Evolutionary conservation across 768 basidiomycete species (phyloP).

Genomic region (Lentinula guzmanii): DNA sequence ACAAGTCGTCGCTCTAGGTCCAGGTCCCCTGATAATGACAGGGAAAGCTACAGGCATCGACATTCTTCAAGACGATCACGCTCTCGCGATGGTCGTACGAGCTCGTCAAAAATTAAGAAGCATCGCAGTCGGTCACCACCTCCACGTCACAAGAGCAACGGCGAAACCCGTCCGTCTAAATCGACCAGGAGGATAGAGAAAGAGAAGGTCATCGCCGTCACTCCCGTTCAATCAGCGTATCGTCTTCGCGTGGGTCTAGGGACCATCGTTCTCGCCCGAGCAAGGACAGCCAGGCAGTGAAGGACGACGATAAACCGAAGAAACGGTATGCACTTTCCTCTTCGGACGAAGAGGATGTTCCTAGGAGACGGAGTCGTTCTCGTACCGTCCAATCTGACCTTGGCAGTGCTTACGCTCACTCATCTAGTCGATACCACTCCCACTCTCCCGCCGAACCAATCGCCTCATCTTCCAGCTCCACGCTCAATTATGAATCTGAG

Average conservation of each 20-base stretch:
- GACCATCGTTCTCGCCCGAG: neutral
- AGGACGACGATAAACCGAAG: neutral
- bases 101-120: neutral
- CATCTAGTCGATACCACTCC: slow-evolving; percentile 21
- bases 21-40: neutral
- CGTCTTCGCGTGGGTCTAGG: neutral
- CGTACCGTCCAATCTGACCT: neutral
- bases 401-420: neutral
- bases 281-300: neutral
- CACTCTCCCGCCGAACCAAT: slow-evolving; percentile 12
- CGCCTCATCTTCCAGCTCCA: slow-evolving; percentile 19
- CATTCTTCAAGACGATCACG: slow-evolving; percentile 10
- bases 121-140: slow-evolving; percentile 8
- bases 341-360: slow-evolving; percentile 10
- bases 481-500: slow-evolving; percentile 25
- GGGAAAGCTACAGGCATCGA: slow-evolving; percentile 11
- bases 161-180: neutral
- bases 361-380: neutral
- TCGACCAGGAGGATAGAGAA: neutral
- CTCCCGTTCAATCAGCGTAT: neutral
- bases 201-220: neutral
- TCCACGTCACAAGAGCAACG: neutral
- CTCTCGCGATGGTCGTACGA: slow-evolving; percentile 14
- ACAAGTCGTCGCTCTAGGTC: neutral
- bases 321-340: slow-evolving; percentile 12